Conservation (phyloP, 495 filamentous ascomycete genomes). For the Aspergillus steynii region DNA sequence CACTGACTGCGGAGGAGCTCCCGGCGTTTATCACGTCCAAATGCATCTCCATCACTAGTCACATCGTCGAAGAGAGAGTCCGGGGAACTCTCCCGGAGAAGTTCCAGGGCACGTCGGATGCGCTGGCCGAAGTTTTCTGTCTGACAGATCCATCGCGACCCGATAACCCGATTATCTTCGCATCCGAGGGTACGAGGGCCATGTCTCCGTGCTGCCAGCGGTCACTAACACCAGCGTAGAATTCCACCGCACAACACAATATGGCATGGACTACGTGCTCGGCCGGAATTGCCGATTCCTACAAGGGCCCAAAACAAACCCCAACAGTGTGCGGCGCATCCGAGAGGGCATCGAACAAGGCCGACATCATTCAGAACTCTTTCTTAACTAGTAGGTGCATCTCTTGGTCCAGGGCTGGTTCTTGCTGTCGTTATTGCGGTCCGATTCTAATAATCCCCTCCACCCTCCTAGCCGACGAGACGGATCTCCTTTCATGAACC, state of each 20-base stretch:
- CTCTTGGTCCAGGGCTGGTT: background rate
- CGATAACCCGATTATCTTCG: conserved; percentile 78
- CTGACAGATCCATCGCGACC: conserved; percentile 71
- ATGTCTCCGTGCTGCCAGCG: background rate
- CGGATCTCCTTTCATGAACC: conserved; percentile 65
- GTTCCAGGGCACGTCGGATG: conserved; percentile 61
- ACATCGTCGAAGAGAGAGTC: conserved; percentile 37
- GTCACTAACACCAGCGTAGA: conserved; percentile 32
- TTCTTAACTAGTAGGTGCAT: conserved; percentile 64
- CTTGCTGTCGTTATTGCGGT: background rate
- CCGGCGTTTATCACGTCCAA: conserved; percentile 64
- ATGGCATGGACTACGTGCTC: conserved; percentile 57
- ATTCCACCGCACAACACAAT: conserved; percentile 64
- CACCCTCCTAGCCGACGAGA: conserved; percentile 49
- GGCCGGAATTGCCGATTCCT: conserved; percentile 65
- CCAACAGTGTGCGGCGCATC: conserved; percentile 53
- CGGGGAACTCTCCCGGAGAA: conserved; percentile 36
- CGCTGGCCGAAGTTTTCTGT: conserved; percentile 75
- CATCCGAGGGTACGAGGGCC: conserved; percentile 63
- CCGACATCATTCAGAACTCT: conserved; percentile 64
- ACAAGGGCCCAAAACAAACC: conserved; percentile 57
- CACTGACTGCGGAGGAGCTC: conserved; percentile 63
- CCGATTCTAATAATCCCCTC: background rate
- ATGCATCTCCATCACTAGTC: conserved; percentile 37
- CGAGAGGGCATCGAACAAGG: conserved; percentile 54